phyloP scores from a whole-genome alignment of 1,284 basidiomycete genomes.

The Cutaneotrichosporon sp. region DNA sequence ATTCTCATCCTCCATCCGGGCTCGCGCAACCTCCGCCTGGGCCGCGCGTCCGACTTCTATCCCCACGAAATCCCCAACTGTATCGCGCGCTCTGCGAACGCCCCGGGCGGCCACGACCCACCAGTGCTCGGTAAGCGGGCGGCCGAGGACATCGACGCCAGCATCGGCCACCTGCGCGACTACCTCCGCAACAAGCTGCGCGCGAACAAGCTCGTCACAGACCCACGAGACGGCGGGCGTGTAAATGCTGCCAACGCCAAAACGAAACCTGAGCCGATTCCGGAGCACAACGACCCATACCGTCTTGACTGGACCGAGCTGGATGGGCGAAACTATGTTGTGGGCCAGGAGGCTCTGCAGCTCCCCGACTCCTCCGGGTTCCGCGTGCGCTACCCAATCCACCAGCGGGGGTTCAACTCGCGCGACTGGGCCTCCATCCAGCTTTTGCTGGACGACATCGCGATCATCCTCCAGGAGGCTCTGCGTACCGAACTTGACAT shows the following conservation, averaged over 20 bases:
- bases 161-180: slow-evolving; percentile 64
- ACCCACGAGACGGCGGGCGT: slow-evolving; percentile 65
- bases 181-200: slow-evolving; percentile 78
- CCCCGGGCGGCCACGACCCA: slow-evolving; percentile 22
- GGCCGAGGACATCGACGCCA: slow-evolving; percentile 56
- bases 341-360: slow-evolving; percentile 60
- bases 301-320: slow-evolving; percentile 71
- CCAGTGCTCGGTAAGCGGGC: slow-evolving; percentile 31
- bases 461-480: slow-evolving; percentile 61
- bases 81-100: slow-evolving; percentile 34
- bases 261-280: slow-evolving; percentile 64
- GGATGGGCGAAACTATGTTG: slow-evolving; percentile 28
- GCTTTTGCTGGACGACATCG: slow-evolving; percentile 69
- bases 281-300: slow-evolving; percentile 73
- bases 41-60: slow-evolving; percentile 71
- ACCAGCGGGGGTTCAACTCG: slow-evolving; percentile 70
- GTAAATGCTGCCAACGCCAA: slow-evolving; percentile 60
- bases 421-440: slow-evolving; percentile 66
- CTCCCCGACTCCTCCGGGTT: slow-evolving; percentile 65
- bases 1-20: slow-evolving; percentile 89
- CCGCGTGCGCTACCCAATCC: slow-evolving; percentile 69
- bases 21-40: slow-evolving; percentile 78
- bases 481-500: slow-evolving; percentile 64
- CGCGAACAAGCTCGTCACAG: slow-evolving; percentile 76
- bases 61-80: slow-evolving; percentile 47